A percentile compares a stretch with the other conserved stretches of the same genome.
Conservation (phyloP, 2,329 filamentous ascomycete species). For the Neophaeococcomyces mojaviensis region DNA sequence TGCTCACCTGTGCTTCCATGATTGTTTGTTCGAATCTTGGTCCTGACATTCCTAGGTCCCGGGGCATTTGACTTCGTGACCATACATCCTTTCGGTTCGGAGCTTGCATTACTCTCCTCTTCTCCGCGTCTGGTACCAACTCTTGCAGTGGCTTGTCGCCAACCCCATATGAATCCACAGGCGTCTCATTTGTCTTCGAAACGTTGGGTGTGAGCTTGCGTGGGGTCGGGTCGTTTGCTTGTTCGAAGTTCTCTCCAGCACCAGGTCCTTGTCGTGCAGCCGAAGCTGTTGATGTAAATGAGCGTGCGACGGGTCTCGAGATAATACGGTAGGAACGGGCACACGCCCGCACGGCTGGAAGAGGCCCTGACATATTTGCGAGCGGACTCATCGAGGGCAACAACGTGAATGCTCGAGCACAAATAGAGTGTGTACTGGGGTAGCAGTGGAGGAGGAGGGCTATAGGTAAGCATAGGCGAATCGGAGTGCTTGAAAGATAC, state of each 20-base stretch:
- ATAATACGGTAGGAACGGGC: constrained; percentile 6
- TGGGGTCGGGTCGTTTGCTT: constrained; percentile 52
- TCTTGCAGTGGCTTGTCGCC: constrained; percentile 51
- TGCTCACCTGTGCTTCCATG: constrained; percentile 76
- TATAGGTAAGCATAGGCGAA: constrained; percentile 1
- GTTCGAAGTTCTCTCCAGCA: constrained; percentile 33
- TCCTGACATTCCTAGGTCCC: constrained; percentile 79
- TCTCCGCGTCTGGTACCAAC: constrained; percentile 46
- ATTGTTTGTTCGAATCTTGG: constrained; percentile 97
- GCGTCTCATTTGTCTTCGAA: constrained; percentile 54
- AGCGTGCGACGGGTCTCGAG: not conserved
- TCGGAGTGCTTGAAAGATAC: constrained; percentile 5
- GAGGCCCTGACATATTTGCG: constrained; percentile 3
- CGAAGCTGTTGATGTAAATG: constrained; percentile 22
- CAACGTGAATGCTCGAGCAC: not conserved
- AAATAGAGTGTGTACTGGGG: not conserved
- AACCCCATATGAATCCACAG: constrained; percentile 41
- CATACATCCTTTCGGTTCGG: constrained; percentile 77
- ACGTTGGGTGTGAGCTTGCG: constrained; percentile 46
- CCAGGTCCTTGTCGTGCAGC: constrained; percentile 17
- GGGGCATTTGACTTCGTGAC: constrained; percentile 77
- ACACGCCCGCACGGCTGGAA: constrained; percentile 9
- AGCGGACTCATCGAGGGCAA: not conserved
- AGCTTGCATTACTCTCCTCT: constrained; percentile 61
- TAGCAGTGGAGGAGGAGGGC: constrained; percentile 42